Evolutionary conservation across 2,329 filamentous ascomycete genomes (phyloP).

Genomic region (Colletotrichum eleusines): DNA sequence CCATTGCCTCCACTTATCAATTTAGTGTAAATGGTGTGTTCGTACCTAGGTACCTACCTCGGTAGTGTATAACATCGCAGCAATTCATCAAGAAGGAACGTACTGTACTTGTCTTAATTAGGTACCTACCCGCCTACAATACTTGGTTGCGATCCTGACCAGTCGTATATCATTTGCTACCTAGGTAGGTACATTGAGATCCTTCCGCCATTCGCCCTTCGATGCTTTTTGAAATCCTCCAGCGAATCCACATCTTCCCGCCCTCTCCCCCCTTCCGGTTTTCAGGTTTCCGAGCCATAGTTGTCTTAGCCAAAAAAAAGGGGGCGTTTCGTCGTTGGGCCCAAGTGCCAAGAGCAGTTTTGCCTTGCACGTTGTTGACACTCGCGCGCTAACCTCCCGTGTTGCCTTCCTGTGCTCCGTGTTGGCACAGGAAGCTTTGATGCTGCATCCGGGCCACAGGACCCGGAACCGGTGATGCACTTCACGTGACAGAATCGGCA

Average conservation of each 20-base stretch:
- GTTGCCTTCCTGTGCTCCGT: neutral
- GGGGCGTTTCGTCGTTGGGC: neutral
- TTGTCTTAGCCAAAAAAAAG: neutral
- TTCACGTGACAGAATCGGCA: constrained; percentile 26
- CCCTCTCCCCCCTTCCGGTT: neutral
- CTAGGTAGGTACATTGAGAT: neutral
- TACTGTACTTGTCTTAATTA: neutral
- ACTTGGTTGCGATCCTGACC: neutral
- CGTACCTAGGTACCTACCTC: too few relatives aligned
- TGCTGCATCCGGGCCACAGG: constrained; percentile 24
- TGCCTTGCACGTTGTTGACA: neutral
- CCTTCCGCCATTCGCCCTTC: neutral
- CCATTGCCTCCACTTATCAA: neutral
- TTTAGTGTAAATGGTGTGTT: neutral
- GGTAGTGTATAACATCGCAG: neutral
- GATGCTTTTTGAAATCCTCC: neutral
- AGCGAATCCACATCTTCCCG: neutral
- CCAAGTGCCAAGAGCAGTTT: neutral
- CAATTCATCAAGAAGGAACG: neutral
- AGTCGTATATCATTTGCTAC: neutral
- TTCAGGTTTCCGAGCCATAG: neutral
- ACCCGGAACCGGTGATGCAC: constrained; percentile 12
- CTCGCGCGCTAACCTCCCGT: neutral
- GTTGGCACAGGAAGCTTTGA: constrained; percentile 24
- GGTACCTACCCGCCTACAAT: neutral